phyloP scores from a whole-genome alignment of 2,329 filamentous ascomycete genomes.

The Colletotrichum sidae region DNA sequence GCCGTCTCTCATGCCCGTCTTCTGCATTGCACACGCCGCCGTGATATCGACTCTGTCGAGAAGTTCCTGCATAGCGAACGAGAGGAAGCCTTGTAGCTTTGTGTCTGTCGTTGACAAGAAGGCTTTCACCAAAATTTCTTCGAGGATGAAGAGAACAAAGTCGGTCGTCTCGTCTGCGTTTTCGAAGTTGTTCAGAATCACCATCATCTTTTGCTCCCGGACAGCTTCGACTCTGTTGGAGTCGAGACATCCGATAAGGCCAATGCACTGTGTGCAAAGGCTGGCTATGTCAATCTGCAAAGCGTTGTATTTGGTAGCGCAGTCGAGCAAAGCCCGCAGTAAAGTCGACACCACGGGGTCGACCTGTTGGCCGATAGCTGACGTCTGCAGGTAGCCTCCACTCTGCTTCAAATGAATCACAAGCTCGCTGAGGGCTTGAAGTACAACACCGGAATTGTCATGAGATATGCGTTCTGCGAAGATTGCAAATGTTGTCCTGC shows the following conservation, averaged over 20 bases:
- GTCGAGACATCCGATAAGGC: conserved; percentile 91
- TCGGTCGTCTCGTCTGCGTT: conserved; percentile 81
- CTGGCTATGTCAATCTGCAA: conserved; percentile 74
- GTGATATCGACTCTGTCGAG: conserved; percentile 82
- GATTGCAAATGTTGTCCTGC: conserved; percentile 57
- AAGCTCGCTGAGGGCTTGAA: conserved; percentile 84
- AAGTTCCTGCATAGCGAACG: conserved; percentile 94
- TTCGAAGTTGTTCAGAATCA: conserved; percentile 89
- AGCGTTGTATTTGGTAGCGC: conserved; percentile 82
- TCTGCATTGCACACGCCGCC: conserved; percentile 60
- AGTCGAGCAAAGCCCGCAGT: conserved; percentile 84
- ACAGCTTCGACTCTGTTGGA: conserved; percentile 87
- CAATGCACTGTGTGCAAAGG: conserved; percentile 84
- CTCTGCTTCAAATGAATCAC: conserved; percentile 77
- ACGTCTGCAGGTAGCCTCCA: conserved; percentile 83
- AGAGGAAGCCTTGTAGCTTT: conserved; percentile 88
- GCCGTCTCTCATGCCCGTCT: conserved; percentile 56
- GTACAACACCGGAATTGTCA: conserved; percentile 87
- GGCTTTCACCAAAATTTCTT: conserved; percentile 88
- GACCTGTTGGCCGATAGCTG: conserved; percentile 85
- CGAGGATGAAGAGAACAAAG: conserved; percentile 86
- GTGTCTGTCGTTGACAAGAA: conserved; percentile 93
- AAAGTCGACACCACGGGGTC: conserved; percentile 78
- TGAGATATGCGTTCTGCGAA: conserved; percentile 81
- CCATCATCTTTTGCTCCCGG: conserved; percentile 82